Evolutionary conservation across 2,329 filamentous ascomycete species (phyloP), one percentile per base, ranked within the genome.

Genomic region (Phaeophleospora eucalypticola): DNA sequence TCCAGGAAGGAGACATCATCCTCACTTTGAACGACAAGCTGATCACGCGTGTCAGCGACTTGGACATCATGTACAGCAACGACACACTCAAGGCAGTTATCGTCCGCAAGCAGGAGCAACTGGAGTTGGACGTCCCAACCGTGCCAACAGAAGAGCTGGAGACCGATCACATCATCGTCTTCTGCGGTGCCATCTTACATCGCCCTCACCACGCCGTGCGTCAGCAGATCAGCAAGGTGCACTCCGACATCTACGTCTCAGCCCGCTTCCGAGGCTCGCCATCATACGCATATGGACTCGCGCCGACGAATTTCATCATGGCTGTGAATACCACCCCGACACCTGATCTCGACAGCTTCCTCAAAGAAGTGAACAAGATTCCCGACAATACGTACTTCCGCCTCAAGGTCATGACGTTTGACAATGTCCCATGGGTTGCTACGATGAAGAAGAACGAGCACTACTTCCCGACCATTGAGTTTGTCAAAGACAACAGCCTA

Each of bases 401-500:
- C 15, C 77, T 98, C 43, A 90, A 91, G 67, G 89, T 93, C n/a
- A 89, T 97, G 67, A 97, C 93, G 0, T 98, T 98, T 63, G 93
- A 98, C 68, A 95, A 94, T 62, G 89, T 98, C 8, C 91, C 91
- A 3, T 98, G 93, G 89, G 89, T 98, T n/a, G 88, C 94, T 33
- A 98, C 93, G 7, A 95, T 98, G 87, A 98, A 98, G 82, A 97
- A 97, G 80, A 96, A 96, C 60, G 91, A 98, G 65, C 93, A 98
- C 69, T 98, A 98, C 67, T 84, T 84, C 70, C 80, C 81, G 2
- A 84, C 82, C 51, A 78, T 82, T 21, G 81, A 84, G 65, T 83
- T 82, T 51, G 62, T 79, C 43, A 83, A 83, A 60, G 81, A 83
- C 51, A 44, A 68, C 2, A 64, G 61, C 1, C 67, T 74, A 50